Percentiles rank a stretch among this genome's conserved stretches.
phyloP scores from a whole-genome alignment of 2,329 filamentous ascomycete genomes.

The Cercospora sp. region DNA sequence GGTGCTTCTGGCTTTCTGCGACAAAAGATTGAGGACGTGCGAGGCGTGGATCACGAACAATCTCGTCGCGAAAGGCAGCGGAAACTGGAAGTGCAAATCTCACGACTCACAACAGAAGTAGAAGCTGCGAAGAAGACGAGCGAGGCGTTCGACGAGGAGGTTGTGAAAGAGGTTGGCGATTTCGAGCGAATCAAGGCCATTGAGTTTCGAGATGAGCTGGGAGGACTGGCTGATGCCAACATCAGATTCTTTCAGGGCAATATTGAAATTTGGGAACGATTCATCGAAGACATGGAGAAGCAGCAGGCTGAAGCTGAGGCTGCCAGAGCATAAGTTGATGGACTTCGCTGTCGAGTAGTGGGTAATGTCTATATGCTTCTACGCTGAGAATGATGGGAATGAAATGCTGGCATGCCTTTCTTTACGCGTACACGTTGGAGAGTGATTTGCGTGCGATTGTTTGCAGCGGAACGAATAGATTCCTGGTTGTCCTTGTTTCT shows the following conservation, averaged over 20 bases:
- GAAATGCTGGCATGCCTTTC: background rate
- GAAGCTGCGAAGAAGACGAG: slow-evolving; percentile 82
- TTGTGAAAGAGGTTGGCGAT: slow-evolving; percentile 86
- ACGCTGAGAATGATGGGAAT: slow-evolving; percentile 3
- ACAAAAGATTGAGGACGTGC: slow-evolving; percentile 92
- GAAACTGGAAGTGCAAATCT: slow-evolving; percentile 88
- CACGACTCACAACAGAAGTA: slow-evolving; percentile 85
- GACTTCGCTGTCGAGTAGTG: background rate
- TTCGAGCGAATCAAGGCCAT: slow-evolving; percentile 96
- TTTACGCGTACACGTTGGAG: background rate
- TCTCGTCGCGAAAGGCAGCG: slow-evolving; percentile 80
- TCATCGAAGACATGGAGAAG: slow-evolving; percentile 72
- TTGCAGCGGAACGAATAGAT: background rate
- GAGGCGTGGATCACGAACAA: slow-evolving; percentile 94
- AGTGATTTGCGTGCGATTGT: background rate
- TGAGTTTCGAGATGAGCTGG: slow-evolving; percentile 83
- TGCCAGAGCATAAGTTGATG: slow-evolving; percentile 10
- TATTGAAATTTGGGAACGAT: slow-evolving; percentile 82
- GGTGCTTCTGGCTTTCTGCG: slow-evolving; percentile 85
- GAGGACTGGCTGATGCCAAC: slow-evolving; percentile 79
- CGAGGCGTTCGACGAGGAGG: slow-evolving; percentile 94
- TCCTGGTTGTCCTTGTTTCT: too few species aligned
- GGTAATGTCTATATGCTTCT: slow-evolving; percentile 12
- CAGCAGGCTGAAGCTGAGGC: slow-evolving; percentile 26
- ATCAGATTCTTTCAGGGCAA: slow-evolving; percentile 81